Base-by-base conservation (phyloP, 495 filamentous ascomycete species). In the Penicillium manginii region DNA sequence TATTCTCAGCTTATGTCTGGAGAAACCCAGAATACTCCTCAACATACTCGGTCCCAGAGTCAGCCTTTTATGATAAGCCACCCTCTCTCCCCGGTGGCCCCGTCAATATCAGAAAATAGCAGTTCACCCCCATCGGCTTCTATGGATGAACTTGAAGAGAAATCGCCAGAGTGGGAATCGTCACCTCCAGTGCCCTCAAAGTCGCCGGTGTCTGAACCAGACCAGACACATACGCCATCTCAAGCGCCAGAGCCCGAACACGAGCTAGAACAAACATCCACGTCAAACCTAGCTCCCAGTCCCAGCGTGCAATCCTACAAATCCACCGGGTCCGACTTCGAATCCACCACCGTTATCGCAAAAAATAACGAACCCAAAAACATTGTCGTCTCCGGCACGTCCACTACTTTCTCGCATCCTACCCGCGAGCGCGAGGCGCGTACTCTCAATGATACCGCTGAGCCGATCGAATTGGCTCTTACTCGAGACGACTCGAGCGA, bases 401-500 rank as follows among this genome's bases (percentile, higher is more conserved):
- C 32, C 26, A 57, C 59, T 10, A 11, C 18, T 14, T 8, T 55
- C 10, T 65, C 68, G 17, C 71, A 73, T 49, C 67, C 68, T n/a
- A 67, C 69, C 32, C 58, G 72, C 40, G 59, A 60, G 19, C 9
- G 45, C 21, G 51, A 62, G 32, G 52, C 60, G 12, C 63, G 69
- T 19, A 40, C 65, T 5, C 48, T 75, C 54, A 67, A 69, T 18
- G 23, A 66, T 42, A 21, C 59, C 6, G 23, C 58, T 6, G 51
- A 62, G 12, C 75, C 77, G 10, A 65, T 76, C 26, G 77, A 80
- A 33, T 60, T 78, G 17, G 72, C 75, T 23, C 61, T 73, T 35
- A 74, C 77, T 42, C 73, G 73, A 26, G 78, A 83, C 37, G 81
- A 85, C 17, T 80, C 79, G 2, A 72, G 76, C 23, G 86, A 88